Base-by-base conservation (phyloP, 169 alveolate species). In the Hepatocystis sp. region DNA sequence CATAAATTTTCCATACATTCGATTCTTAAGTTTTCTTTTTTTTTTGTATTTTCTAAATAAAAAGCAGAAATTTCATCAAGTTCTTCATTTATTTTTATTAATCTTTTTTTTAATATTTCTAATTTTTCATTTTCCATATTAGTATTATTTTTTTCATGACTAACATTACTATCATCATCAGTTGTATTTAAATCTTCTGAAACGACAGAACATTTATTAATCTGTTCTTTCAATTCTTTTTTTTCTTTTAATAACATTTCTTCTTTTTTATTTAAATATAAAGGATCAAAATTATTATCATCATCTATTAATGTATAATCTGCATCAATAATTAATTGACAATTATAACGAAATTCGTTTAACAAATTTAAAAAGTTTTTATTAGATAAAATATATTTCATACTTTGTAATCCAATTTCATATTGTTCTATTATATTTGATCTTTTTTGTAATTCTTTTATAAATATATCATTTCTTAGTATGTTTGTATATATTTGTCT, bases 271-370 rank as follows among this genome's bases (percentile, higher is more conserved):
- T n/a, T n/a, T n/a, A n/a, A n/a, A n/a, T n/a, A n/a, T n/a, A n/a
- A n/a, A n/a, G n/a, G n/a, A n/a, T n/a, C n/a, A 25, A 71, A 40
- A 2, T 56, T 55, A 28, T 71, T 71, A 40, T 71, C 58, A 34
- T 71, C 86, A 34, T 71, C 86, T 25, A 71, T 71, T n/a, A 61
- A 68, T 10, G 76, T 46, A 71, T 71, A 71, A 56, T 71, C 86
- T 2, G 86, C 86, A 56, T 71, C 86, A 10, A 71, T 71, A 13
- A 71, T 56, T 4, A 71, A 17, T 17, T 71, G 86, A 19, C 76
- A 56, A 5, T 71, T 71, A 49, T 71, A 71, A 23, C 86, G 23
- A 23, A 71, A 71, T 25, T 71, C 86, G 27, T 71, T 71, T 2
- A 71, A 53, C 10, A 56, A 30, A 27, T 8, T 34, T 5, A 71